Conservation (phyloP, 805 yeast genomes). For the Komagataella phaffii region DNA sequence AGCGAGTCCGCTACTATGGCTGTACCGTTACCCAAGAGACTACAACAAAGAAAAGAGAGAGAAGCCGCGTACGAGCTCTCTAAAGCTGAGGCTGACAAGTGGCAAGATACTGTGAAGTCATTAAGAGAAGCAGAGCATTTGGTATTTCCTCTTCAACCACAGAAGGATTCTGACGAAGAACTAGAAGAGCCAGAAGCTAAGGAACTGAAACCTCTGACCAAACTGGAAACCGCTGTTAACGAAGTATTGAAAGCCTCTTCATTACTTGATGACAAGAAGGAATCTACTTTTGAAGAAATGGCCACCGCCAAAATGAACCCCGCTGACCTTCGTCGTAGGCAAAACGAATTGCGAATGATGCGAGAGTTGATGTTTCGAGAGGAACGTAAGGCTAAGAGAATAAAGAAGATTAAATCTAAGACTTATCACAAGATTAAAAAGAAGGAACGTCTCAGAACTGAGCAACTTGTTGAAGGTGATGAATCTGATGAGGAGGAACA, state of each 20-base stretch:
- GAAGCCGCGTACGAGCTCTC: slow-evolving; percentile 84
- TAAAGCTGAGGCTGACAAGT: slow-evolving; percentile 72
- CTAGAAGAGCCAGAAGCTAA: slow-evolving; percentile 22
- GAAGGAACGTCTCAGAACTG: slow-evolving; percentile 63
- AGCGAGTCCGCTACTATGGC: slow-evolving; percentile 33
- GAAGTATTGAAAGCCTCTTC: slow-evolving; percentile 50
- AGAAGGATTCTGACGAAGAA: slow-evolving; percentile 24
- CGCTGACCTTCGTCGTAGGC: slow-evolving; percentile 66
- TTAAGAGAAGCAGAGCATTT: slow-evolving; percentile 80
- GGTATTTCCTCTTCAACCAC: slow-evolving; percentile 50
- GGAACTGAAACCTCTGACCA: slow-evolving; percentile 22
- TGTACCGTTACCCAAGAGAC: slow-evolving; percentile 75
- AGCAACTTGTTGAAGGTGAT: slow-evolving; percentile 52
- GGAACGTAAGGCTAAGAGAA: slow-evolving; percentile 78
- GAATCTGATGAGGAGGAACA: slow-evolving; percentile 43
- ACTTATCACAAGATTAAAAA: slow-evolving; percentile 76
- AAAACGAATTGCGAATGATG: slow-evolving; percentile 79
- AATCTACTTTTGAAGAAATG: slow-evolving; percentile 77
- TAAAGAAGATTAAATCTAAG: slow-evolving; percentile 92
- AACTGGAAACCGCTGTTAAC: slow-evolving; percentile 55
- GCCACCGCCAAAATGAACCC: slow-evolving; percentile 70
- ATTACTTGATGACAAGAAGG: slow-evolving; percentile 56
- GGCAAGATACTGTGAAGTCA: slow-evolving; percentile 74
- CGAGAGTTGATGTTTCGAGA: slow-evolving; percentile 95
- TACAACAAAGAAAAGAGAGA: slow-evolving; percentile 77